Conservation (phyloP, 2,329 filamentous ascomycete species). For the Fusarium transvaalense region DNA sequence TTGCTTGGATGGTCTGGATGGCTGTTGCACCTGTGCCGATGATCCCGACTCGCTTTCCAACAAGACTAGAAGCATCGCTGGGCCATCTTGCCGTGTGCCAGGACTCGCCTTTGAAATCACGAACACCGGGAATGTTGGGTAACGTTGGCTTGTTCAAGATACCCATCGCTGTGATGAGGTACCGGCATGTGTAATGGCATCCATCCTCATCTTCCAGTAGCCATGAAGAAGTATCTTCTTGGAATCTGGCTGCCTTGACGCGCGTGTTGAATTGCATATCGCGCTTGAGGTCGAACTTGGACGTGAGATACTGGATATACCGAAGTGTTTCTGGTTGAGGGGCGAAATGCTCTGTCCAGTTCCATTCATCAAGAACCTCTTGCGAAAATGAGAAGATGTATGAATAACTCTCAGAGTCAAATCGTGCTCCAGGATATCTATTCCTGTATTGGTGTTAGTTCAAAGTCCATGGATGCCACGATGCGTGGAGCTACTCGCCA, state of each 20-base stretch:
- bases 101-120: constrained; percentile 27
- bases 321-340: constrained; percentile 54
- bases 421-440: constrained; percentile 56
- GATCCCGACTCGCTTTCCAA: constrained; percentile 33
- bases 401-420: constrained; percentile 49
- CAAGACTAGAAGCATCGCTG: constrained; percentile 3
- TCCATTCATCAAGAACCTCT: constrained; percentile 56
- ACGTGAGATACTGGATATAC: constrained; percentile 60
- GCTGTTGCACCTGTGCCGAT: constrained; percentile 37
- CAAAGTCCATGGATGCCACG: no score
- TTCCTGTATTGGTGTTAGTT: no score
- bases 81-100: constrained; percentile 40
- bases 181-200: constrained; percentile 6
- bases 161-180: constrained; percentile 37
- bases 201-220: constrained; percentile 22
- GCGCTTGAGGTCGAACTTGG: constrained; percentile 56
- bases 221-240: constrained; percentile 42
- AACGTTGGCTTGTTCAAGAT: constrained; percentile 30
- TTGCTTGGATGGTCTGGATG: constrained; percentile 39
- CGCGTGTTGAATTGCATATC: constrained; percentile 57
- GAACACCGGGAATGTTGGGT: constrained; percentile 21
- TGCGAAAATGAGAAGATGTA: constrained; percentile 45
- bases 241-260: constrained; percentile 55
- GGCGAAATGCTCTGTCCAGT: constrained; percentile 54
- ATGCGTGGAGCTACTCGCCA: no score